A percentile compares a stretch with the other conserved stretches of the same genome.
These are phyloP conservation scores for Lathyrus sativus DNA, from an alignment of 306 rosid genomes.

Conservation along the genomic window DNA sequence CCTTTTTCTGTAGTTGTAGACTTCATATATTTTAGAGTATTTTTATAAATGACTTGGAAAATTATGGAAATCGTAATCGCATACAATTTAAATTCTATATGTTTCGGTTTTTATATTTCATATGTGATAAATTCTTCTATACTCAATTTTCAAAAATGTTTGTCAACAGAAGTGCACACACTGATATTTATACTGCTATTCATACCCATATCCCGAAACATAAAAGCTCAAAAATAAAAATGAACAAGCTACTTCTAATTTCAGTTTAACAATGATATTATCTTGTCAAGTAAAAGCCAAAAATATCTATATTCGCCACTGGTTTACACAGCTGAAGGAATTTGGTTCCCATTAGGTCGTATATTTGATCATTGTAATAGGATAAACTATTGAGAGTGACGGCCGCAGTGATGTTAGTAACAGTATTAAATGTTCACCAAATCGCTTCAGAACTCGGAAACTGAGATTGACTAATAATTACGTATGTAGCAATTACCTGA, in stretches of 20 bases:
- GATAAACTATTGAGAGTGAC: background rate
- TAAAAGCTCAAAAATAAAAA: slow-evolving; percentile 6
- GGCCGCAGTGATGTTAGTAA: background rate
- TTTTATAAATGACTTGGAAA: slow-evolving; percentile 3
- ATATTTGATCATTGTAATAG: slow-evolving; percentile 28
- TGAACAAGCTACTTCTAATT: slow-evolving; percentile 4
- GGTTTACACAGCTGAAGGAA: slow-evolving; percentile 19
- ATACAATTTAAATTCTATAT: background rate
- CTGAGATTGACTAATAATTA: slow-evolving; percentile 14
- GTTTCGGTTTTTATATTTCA: background rate
- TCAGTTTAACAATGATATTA: background rate
- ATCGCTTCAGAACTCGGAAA: background rate
- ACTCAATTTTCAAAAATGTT: background rate
- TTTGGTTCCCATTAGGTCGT: background rate
- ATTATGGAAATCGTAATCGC: background rate
- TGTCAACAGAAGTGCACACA: background rate
- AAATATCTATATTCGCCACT: background rate
- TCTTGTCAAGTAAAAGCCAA: slow-evolving; percentile 5
- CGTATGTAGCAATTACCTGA: slow-evolving; percentile 57
- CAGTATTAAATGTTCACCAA: slow-evolving; percentile 21
- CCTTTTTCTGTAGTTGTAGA: slow-evolving; percentile 4
- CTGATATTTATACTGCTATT: background rate
- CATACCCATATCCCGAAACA: background rate
- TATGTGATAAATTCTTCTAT: background rate
- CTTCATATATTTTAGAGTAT: background rate